These are phyloP conservation scores for Bipolaris gigantea DNA, from an alignment of 2,329 filamentous ascomycete genomes.

Conservation along the genomic window DNA sequence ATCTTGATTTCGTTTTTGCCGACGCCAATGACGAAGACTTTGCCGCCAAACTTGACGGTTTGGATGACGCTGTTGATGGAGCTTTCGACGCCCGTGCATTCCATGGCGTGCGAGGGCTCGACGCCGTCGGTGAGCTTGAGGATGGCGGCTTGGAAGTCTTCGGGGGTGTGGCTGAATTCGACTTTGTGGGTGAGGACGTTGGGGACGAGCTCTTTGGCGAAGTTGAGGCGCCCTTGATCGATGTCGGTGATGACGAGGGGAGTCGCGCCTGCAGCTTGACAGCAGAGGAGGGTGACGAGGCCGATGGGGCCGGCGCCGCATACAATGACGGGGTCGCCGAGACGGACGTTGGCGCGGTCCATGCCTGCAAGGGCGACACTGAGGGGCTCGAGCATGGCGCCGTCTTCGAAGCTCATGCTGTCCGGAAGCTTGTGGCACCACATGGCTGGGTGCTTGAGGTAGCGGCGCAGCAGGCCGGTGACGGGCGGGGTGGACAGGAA, in stretches of 20 bases:
- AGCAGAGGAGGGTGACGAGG: constrained; percentile 78
- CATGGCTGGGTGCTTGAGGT: constrained; percentile 89
- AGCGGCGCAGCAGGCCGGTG: constrained; percentile 81
- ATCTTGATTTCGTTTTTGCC: constrained; percentile 95
- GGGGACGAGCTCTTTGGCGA: constrained; percentile 82
- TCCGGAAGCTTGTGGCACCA: constrained; percentile 97
- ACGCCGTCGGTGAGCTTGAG: constrained; percentile 69
- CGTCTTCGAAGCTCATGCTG: constrained; percentile 84
- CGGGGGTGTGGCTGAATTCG: constrained; percentile 61
- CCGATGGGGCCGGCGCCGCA: constrained; percentile 95
- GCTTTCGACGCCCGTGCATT: constrained; percentile 94
- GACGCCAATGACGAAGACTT: constrained; percentile 95
- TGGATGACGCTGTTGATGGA: constrained; percentile 85
- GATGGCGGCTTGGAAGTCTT: constrained; percentile 71
- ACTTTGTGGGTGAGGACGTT: constrained; percentile 80
- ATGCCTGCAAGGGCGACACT: constrained; percentile 87
- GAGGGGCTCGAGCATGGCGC: constrained; percentile 86
- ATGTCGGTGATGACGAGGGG: constrained; percentile 95
- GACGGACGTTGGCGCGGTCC: constrained; percentile 75
- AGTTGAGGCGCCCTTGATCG: constrained; percentile 78
- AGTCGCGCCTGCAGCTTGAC: constrained; percentile 81
- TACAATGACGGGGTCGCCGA: constrained; percentile 86
- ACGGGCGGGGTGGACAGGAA: constrained; percentile 93
- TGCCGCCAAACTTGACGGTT: constrained; percentile 90
- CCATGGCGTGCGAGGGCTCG: constrained; percentile 79